Evolutionary conservation across 495 filamentous ascomycete species (phyloP).

Genomic region (Saxophila tyrrhenica): DNA sequence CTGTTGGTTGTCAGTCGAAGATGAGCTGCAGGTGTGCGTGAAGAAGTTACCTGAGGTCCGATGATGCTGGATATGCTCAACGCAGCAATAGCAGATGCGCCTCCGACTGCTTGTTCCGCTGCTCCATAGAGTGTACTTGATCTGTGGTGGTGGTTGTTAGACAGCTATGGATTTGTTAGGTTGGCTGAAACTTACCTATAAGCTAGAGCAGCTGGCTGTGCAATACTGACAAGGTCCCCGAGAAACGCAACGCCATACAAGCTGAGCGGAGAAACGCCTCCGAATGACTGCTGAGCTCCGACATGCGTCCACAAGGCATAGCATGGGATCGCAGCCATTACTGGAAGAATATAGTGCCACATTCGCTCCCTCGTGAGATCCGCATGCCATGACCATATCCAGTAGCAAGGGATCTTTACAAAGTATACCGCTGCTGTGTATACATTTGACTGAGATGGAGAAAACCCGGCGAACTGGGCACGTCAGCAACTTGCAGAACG

Average conservation of each 20-base stretch:
- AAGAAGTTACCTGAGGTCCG: conserved; percentile 1
- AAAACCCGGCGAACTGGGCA: conserved; percentile 3
- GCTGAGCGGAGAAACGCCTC: conserved; percentile 1
- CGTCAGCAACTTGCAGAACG: not conserved
- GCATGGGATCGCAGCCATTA: conserved; percentile 4
- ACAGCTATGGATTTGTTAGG: not conserved
- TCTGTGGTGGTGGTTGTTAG: not conserved
- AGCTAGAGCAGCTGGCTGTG: conserved; percentile 5
- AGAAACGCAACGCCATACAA: conserved; percentile 10
- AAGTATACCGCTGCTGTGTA: not conserved
- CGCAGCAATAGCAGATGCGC: conserved; percentile 8
- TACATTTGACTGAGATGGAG: conserved; percentile 2
- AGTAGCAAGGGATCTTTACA: not conserved
- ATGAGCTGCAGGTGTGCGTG: too few species aligned
- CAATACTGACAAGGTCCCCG: conserved; percentile 8
- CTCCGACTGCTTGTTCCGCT: conserved; percentile 12
- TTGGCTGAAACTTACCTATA: not conserved
- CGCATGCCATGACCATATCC: not conserved
- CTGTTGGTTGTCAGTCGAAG: not conserved
- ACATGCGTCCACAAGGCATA: conserved; percentile 14
- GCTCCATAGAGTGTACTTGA: conserved; percentile 10
- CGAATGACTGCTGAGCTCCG: conserved; percentile 5
- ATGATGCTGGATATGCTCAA: conserved; percentile 6
- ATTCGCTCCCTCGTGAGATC: conserved; percentile 2
- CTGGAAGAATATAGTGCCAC: conserved; percentile 6